Evolutionary conservation across 2,329 filamentous ascomycete genomes (phyloP).

Genomic region (Diaporthe caulivora): DNA sequence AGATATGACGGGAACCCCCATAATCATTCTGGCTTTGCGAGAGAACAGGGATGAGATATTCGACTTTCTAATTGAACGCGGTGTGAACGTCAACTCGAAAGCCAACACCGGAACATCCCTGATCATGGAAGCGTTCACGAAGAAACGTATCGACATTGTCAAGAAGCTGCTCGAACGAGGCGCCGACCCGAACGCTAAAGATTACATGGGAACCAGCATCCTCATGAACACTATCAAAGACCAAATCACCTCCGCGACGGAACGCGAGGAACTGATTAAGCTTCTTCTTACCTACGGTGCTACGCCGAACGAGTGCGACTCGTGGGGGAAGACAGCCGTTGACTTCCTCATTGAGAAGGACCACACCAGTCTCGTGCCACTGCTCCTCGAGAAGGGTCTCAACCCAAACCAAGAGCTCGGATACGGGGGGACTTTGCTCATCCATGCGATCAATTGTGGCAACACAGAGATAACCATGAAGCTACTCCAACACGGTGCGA

Average conservation of each 20-base stretch:
- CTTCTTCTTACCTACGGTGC: background rate
- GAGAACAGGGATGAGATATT: slow-evolving; percentile 10
- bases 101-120: background rate
- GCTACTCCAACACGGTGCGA: background rate
- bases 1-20: background rate
- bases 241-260: background rate
- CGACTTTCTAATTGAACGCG: slow-evolving; percentile 2
- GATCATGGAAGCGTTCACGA: slow-evolving; percentile 8
- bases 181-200: slow-evolving; percentile 4
- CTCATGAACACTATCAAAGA: slow-evolving; percentile 12
- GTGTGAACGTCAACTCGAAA: slow-evolving; percentile 14
- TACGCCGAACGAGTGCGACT: background rate
- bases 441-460: background rate
- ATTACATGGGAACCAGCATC: background rate
- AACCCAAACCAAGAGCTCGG: slow-evolving; percentile 4
- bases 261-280: background rate
- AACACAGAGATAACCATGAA: background rate
- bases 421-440: background rate
- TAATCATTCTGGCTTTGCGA: background rate
- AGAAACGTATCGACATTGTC: background rate
- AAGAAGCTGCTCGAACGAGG: slow-evolving; percentile 15
- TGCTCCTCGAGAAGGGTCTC: background rate
- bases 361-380: background rate
- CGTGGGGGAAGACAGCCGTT: slow-evolving; percentile 10
- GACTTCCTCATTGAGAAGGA: background rate